phyloP scores from a whole-genome alignment of 192 early-diverging fungal genomes.

The Backusella circina region DNA sequence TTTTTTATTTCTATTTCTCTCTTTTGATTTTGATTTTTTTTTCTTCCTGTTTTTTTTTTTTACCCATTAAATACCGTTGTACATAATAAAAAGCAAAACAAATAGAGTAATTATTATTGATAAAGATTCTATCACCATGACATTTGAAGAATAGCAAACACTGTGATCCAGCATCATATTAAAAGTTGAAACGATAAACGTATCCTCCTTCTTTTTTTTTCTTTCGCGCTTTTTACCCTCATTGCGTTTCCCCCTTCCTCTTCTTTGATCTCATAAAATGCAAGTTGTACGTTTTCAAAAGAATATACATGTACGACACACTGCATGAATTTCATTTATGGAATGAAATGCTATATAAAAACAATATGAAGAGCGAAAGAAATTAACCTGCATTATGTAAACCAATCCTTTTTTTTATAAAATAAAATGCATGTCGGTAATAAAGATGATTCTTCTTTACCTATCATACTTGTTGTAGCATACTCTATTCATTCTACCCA shows the following conservation, averaged over 20 bases:
- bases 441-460: neutral
- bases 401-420: neutral
- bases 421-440: neutral
- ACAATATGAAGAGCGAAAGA: neutral
- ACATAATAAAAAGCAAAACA: neutral
- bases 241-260: neutral
- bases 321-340: neutral
- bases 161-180: neutral
- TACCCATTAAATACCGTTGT: neutral
- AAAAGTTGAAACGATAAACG: neutral
- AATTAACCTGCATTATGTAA: neutral
- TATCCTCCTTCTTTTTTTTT: neutral
- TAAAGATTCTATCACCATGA: neutral
- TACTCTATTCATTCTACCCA: neutral
- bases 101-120: neutral
- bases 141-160: neutral
- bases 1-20: neutral
- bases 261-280: neutral
- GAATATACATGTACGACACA: neutral
- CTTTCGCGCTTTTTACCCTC: neutral
- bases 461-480: neutral
- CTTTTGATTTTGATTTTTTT: neutral
- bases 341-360: neutral
- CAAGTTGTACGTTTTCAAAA: neutral
- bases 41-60: neutral